phyloP scores from a whole-genome alignment of 805 yeast genomes.

The Wickerhamiella alocasiicola region DNA sequence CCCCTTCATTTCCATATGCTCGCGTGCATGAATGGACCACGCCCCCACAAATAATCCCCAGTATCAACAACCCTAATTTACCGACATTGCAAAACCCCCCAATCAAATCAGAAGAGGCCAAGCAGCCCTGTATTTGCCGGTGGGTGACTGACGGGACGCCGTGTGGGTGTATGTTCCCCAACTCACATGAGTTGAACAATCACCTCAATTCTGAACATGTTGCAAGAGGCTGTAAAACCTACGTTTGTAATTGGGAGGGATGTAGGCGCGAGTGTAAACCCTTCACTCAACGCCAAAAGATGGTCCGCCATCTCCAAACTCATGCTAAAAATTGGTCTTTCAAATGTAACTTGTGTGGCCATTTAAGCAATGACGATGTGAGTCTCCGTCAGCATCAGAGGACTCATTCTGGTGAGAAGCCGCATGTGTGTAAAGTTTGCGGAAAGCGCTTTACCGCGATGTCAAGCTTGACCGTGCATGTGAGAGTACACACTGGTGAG shows the following conservation, averaged over 20 bases:
- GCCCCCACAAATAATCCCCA: conserved; percentile 4
- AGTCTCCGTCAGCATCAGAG: conserved; percentile 73
- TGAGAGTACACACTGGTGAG: conserved; percentile 81
- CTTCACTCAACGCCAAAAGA: conserved; percentile 75
- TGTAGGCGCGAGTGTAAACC: conserved; percentile 52
- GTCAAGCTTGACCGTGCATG: conserved; percentile 71
- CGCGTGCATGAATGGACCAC: neutral
- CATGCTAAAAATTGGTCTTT: conserved; percentile 81
- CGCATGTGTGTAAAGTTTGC: conserved; percentile 62
- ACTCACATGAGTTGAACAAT: conserved; percentile 50
- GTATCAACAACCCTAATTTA: neutral
- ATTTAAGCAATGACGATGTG: conserved; percentile 61
- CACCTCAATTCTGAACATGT: conserved; percentile 63
- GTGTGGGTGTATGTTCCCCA: conserved; percentile 41
- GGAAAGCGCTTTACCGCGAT: conserved; percentile 71
- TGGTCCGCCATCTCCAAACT: conserved; percentile 72
- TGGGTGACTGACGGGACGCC: conserved; percentile 28
- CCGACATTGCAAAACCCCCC: conserved; percentile 8
- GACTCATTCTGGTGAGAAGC: conserved; percentile 82
- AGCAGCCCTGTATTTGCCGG: conserved; percentile 17
- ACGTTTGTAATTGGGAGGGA: conserved; percentile 77
- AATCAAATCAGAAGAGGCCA: conserved; percentile 5
- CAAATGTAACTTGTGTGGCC: conserved; percentile 55
- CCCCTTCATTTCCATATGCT: neutral
- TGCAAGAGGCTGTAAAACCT: conserved; percentile 56